A percentile compares a stretch with the other conserved stretches of the same genome.
Conservation (phyloP, 129 eudicot species). For the sunflower (Helianthus annuus) region DNA sequence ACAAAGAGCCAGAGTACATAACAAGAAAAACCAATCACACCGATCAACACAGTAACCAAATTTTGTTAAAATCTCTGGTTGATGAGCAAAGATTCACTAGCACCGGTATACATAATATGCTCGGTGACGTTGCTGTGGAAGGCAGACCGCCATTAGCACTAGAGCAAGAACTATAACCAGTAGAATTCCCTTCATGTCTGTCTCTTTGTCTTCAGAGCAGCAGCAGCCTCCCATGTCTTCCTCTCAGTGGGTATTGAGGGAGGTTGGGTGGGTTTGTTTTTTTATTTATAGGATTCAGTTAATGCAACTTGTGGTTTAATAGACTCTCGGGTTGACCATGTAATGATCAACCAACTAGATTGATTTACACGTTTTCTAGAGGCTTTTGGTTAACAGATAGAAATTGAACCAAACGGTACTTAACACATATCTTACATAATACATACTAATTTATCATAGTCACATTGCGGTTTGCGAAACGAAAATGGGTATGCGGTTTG, state of each 20-base stretch:
- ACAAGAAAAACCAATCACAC: no score
- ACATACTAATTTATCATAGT: no score
- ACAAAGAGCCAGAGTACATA: no score
- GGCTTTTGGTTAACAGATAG: no score
- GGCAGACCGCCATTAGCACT: constrained; percentile 16
- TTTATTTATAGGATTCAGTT: not conserved
- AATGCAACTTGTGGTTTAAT: not conserved
- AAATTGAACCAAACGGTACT: no score
- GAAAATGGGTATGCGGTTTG: no score
- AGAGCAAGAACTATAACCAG: constrained; percentile 14
- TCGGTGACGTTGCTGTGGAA: constrained; percentile 27
- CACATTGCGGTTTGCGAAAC: no score
- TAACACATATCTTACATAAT: no score
- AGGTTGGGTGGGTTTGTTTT: not conserved
- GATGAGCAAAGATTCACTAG: not conserved
- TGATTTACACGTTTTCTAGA: no score
- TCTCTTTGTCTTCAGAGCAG: constrained; percentile 20
- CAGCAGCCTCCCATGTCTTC: constrained; percentile 26
- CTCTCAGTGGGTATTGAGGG: not conserved
- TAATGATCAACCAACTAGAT: not conserved
- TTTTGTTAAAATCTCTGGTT: no score
- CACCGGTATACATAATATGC: constrained; percentile 20
- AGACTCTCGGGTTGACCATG: not conserved
- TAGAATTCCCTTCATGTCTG: constrained; percentile 24
- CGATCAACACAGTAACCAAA: no score